Base-by-base conservation (phyloP, 208 protist species). In the Crithidia sp. region DNA sequence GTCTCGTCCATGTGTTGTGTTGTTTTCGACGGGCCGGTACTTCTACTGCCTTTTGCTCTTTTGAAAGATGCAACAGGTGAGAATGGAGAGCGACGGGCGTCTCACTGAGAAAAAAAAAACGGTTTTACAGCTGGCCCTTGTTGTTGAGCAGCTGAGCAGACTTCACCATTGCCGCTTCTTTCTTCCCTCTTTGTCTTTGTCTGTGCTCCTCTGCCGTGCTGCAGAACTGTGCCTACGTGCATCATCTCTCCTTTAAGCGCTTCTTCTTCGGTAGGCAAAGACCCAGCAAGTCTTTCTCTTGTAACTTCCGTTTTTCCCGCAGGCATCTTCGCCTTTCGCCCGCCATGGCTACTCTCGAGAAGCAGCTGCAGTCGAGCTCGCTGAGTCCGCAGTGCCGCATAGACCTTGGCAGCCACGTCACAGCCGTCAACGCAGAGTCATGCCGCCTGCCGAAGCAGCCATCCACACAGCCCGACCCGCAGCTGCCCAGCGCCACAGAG, bases 391-490 rank as follows among this genome's bases (percentile, higher is more conserved):
- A 81, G 45, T 96, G 91, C 82, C 86, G 87, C 59, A 60, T 77
- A 7, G 91, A 96, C 69, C 71, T 96, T 40, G 78, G 87, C 28
- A 92, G 87, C 52, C 79, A 90, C 52, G 76, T 86, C 17, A 74
- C 79, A 65, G 84, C 94, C 71, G 47, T 96, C 37, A 81, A 91
- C 53, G 71, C 82, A n/a, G 79, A 89, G 58, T 81, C 75, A 41
- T 55, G 67, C 14, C 77, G 61, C 39, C 84, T 96, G 12, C 83
- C 81, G 4, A 94, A 94, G 82, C 82, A 81, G 14, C 63, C 55
- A 13, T 57, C 73, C 2, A 96, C 91, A 6, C 37, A 79, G 41
- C 67, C 75, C 9, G 84, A 85, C 36, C 4, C 65, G 5, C 50
- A 90, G 16, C 82, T 96, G 16, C 86, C 89, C 16, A 40, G 78